Percentiles rank a stretch among this genome's conserved stretches.
Conservation (phyloP, 169 alveolate genomes). For the Plasmodium knowlesi region DNA sequence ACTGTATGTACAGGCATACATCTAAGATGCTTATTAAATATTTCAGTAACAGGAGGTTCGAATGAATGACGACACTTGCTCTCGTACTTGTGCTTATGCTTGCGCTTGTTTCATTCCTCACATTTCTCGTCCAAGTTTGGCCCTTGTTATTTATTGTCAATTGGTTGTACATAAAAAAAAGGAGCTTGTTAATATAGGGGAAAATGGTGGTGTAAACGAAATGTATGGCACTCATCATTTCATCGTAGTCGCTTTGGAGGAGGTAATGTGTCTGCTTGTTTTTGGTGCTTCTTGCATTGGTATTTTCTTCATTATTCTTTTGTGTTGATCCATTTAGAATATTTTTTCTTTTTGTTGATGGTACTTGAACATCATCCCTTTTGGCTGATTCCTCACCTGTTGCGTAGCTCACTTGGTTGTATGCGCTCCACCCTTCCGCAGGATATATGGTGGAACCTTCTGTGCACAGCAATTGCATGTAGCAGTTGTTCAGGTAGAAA, state of each 20-base stretch:
- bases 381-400: background rate
- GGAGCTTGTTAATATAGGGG: slow-evolving; percentile 25
- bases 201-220: slow-evolving; percentile 30
- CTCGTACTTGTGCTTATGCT: too few species aligned
- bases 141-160: background rate
- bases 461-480: slow-evolving; percentile 27
- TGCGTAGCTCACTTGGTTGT: background rate
- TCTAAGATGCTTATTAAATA: slow-evolving; percentile 31
- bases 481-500: slow-evolving; percentile 41
- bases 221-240: slow-evolving; percentile 1
- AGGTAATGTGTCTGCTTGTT: slow-evolving; percentile 6
- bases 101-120: background rate
- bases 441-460: background rate
- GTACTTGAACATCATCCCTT: background rate
- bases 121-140: background rate
- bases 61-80: background rate
- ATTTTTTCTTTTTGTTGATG: background rate
- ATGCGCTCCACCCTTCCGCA: background rate
- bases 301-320: background rate
- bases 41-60: slow-evolving; percentile 25
- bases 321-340: background rate
- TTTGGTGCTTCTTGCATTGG: background rate
- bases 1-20: slow-evolving; percentile 38
- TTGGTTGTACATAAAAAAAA: slow-evolving; percentile 32
- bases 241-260: slow-evolving; percentile 28